Base-by-base conservation (phyloP, 1,284 basidiomycete genomes). In the Austroboletus niveus region DNA sequence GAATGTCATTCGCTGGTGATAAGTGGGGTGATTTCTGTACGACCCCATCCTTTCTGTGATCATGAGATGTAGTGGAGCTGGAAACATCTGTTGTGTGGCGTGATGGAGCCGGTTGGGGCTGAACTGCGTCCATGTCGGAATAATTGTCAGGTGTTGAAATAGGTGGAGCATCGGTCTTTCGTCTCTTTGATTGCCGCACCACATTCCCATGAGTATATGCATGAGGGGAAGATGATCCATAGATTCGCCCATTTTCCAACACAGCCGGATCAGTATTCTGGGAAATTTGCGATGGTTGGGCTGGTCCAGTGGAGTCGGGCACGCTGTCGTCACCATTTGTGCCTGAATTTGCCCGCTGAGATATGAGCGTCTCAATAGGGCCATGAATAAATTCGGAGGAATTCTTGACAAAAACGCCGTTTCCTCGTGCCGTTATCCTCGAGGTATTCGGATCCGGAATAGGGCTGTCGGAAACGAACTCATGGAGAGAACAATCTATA, bases 21-120 rank as follows among this genome's bases (percentile, higher is more conserved):
- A 34, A 12, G 8, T 14, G 27, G 17, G 17, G 12, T 15, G 31
- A 8, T 35, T 44, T 12, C 30, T 47, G 29, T 12, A 22, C 24
- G 10, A 39, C 31, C 14, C 17, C n/a, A 40, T 45, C 24, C 24
- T 15, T 45, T 44, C 32, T 27, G 51, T 62, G 57, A 53, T 8
- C 42, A 50, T 62, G 45, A 8, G 24, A 29, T 15, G 42, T 34
- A 39, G 53, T 57, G 47, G 63, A 45, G 49, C 48, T 8, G 39
- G 17, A 14, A 43, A 42, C 12, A 30, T 44, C 40, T 45, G 20
- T 15, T 20, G 46, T 46, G 42, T 31, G 20, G 48, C 20, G 32
- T 36, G 48, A 42, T 30, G 46, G 49, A 45, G 31, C 12, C 4
- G 8, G 41, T 34, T 50, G 39, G 8, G 24, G 36, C 41, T 52